These are phyloP conservation scores for Solanum commersonii DNA, from an alignment of 257 asterid species.

Conservation along the genomic window DNA sequence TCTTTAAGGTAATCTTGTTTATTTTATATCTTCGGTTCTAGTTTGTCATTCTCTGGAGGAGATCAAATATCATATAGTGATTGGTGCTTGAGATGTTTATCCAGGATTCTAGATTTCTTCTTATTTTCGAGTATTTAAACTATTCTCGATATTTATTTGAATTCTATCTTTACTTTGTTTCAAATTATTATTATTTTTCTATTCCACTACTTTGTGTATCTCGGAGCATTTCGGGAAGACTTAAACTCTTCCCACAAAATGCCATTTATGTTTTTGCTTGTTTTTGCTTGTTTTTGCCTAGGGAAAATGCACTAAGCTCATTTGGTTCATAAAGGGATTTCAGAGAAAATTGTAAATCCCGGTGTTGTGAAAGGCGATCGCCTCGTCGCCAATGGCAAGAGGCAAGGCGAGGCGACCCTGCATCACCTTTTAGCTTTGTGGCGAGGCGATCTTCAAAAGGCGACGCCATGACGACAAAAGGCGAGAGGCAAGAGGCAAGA, in stretches of 20 bases:
- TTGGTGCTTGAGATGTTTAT: neutral
- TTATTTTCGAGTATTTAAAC: neutral
- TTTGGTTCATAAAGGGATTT: neutral
- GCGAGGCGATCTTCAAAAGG: too few relatives aligned
- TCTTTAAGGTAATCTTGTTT: neutral
- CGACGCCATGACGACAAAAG: too few relatives aligned
- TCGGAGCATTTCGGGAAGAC: neutral
- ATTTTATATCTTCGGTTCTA: neutral
- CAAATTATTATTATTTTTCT: neutral
- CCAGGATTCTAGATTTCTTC: neutral
- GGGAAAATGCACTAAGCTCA: neutral
- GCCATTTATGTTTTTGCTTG: neutral
- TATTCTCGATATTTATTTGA: neutral
- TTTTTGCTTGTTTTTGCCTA: neutral
- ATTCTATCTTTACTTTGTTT: too few relatives aligned
- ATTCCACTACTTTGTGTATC: neutral
- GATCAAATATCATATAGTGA: neutral
- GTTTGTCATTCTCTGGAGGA: neutral
- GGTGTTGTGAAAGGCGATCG: too few relatives aligned
- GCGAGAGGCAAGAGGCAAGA: too few relatives aligned
- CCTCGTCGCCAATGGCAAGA: too few relatives aligned
- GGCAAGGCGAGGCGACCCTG: too few relatives aligned
- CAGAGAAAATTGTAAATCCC: neutral
- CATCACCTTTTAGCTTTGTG: too few relatives aligned
- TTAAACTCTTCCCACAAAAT: neutral